phyloP scores from a whole-genome alignment of 1,284 basidiomycete genomes.

The Cystobasidium slooffiae region DNA sequence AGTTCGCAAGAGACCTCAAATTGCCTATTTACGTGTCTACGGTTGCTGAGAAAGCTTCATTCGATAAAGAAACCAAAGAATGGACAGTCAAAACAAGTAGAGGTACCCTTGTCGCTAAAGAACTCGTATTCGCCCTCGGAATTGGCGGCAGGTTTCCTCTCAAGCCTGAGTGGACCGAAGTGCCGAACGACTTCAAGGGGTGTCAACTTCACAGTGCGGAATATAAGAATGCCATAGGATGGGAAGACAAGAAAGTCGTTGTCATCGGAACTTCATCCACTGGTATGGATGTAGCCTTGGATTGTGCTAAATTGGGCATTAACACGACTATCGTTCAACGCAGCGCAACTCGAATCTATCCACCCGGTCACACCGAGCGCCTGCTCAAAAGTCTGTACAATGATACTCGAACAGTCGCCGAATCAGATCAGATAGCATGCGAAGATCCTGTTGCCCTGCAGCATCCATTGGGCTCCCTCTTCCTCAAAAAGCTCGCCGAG shows the following conservation, averaged over 20 bases:
- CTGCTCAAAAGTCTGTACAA: conserved; percentile 28
- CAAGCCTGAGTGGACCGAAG: conserved; percentile 1
- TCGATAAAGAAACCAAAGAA: conserved; percentile 5
- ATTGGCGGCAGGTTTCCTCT: conserved; percentile 30
- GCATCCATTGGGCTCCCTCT: background rate
- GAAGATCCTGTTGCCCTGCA: conserved; percentile 33
- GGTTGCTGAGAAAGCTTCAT: conserved; percentile 9
- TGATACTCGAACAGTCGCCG: conserved; percentile 1
- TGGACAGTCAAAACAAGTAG: conserved; percentile 1
- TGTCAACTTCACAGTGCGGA: conserved; percentile 8
- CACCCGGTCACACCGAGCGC: conserved; percentile 7
- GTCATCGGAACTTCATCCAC: conserved; percentile 34
- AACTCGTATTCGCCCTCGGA: conserved; percentile 22
- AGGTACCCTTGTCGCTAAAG: background rate
- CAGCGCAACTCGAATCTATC: conserved; percentile 28
- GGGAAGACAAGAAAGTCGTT: conserved; percentile 33
- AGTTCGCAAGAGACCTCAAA: conserved; percentile 28
- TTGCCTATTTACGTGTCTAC: conserved; percentile 21
- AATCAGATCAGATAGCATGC: conserved; percentile 10
- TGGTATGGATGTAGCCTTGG: conserved; percentile 20
- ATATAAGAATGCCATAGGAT: conserved; percentile 28
- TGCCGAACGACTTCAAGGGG: conserved; percentile 16
- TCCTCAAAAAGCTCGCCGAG: background rate
- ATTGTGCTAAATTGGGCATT: conserved; percentile 22
- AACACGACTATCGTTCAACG: conserved; percentile 28